phyloP scores from a whole-genome alignment of 2,329 filamentous ascomycete species.

The Penicillium sp. region DNA sequence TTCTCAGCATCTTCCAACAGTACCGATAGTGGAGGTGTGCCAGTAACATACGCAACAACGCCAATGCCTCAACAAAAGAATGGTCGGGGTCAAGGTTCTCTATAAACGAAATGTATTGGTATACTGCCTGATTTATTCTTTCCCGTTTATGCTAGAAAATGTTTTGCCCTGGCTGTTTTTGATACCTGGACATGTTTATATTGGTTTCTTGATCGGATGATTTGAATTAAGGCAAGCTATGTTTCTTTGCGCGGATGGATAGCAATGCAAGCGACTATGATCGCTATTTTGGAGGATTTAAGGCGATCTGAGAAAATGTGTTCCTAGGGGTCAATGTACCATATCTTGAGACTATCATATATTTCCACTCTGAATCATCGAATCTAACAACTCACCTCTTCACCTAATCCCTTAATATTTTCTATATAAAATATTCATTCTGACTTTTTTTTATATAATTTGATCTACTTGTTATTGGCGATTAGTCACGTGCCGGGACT shows the following conservation, averaged over 20 bases:
- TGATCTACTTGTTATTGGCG: background rate
- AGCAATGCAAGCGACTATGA: background rate
- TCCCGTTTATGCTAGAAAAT: background rate
- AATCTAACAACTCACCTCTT: background rate
- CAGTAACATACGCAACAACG: constrained; percentile 11
- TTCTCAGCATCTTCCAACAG: constrained; percentile 17
- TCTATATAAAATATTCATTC: background rate
- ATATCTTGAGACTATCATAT: background rate
- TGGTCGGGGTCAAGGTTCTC: constrained; percentile 11
- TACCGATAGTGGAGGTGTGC: constrained; percentile 12
- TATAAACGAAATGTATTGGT: background rate
- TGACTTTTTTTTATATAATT: background rate
- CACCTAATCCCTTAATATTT: too few relatives aligned
- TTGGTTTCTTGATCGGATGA: background rate
- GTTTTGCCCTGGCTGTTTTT: background rate
- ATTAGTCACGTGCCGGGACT: background rate
- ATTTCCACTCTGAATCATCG: constrained; percentile 2
- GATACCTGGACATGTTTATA: background rate
- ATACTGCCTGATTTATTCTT: background rate
- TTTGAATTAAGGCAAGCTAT: background rate
- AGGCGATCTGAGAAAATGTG: background rate
- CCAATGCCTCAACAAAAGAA: constrained; percentile 15
- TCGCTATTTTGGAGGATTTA: background rate
- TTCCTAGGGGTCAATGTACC: constrained; percentile 1
- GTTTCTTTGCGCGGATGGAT: background rate